Conservation (phyloP, 2,329 filamentous ascomycete genomes). For the Pseudogymnoascus sp. region DNA sequence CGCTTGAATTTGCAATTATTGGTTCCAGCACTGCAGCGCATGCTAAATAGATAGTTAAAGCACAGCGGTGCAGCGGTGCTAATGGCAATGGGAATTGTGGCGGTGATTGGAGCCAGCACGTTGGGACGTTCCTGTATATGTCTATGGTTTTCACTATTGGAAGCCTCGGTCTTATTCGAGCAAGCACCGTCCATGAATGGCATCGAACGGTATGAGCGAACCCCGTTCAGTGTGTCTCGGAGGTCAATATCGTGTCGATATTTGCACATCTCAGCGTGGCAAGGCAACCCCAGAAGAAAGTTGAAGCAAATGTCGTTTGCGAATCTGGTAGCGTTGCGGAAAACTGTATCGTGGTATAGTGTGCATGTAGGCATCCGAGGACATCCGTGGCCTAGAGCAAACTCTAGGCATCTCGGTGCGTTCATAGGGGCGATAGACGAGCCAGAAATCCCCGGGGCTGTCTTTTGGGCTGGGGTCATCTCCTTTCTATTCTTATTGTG, state of each 20-base stretch:
- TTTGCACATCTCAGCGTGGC: neutral
- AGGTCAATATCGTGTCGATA: neutral
- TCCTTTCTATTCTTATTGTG: neutral
- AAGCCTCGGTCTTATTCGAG: neutral
- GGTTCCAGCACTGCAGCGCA: neutral
- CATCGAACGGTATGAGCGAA: constrained; percentile 1
- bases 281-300: neutral
- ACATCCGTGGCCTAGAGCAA: neutral
- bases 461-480: neutral
- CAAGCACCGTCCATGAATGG: neutral
- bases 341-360: neutral
- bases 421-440: neutral
- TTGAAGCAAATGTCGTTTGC: neutral
- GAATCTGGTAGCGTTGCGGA: neutral
- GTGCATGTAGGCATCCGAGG: neutral
- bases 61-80: neutral
- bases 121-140: neutral
- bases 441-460: neutral
- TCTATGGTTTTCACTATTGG: neutral
- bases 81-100: neutral
- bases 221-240: neutral
- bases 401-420: neutral
- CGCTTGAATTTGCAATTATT: neutral
- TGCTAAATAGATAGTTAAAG: neutral
- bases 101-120: neutral